Evolutionary conservation across 257 asterid species (phyloP), one percentile per base, ranked within the genome.

Genomic region (Ligustrum vulgare): DNA sequence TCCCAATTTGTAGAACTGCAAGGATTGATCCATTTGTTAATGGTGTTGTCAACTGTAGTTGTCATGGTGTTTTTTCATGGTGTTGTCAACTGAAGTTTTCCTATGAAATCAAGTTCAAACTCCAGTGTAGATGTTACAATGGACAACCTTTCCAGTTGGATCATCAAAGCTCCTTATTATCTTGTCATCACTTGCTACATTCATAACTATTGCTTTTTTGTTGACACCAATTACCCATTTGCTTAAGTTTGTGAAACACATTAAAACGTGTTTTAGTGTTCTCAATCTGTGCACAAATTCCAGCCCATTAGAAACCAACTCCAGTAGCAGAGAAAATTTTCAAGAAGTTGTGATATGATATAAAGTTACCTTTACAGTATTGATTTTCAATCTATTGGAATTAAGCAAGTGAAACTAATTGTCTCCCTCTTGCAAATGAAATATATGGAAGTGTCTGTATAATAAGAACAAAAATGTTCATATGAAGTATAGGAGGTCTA

Each of bases 91-190:
- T 84, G 80, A 60, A 93, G 69, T 80, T 84, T 91, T 35, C 97
- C 97, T 1, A 93, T 63, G 80, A 84, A 93, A 71, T 87, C 78
- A 12, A 76, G 78, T 13, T 93, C 91, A 67, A 83, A 88, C 82
- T 91, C 98, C 5, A 93, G 71, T 0, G 83, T 94, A 72, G 94
- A 87, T 47, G 97, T 91, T 31, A 91, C 91, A 32, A 87, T 82
- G 22, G 78, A 79, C 86, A 89, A 86, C 88, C 28, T 87, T 79
- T 39, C 94, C 94, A 0, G 84, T 84, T 7, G 96, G 96, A 82
- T 91, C 98, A 54, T 84, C 89, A 12, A 89, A 84, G 1, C 89
- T 81, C 81, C 82, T 83, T 13, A 79, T 66, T 8, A 86, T 75
- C 58, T 85, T 84, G 16, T 97, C 98, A 39, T 89, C 76, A 23